A percentile compares a stretch with the other conserved stretches of the same genome.
These are phyloP conservation scores for Eleusine coracana DNA, from an alignment of 176 grass and related monocot species.

Conservation along the genomic window DNA sequence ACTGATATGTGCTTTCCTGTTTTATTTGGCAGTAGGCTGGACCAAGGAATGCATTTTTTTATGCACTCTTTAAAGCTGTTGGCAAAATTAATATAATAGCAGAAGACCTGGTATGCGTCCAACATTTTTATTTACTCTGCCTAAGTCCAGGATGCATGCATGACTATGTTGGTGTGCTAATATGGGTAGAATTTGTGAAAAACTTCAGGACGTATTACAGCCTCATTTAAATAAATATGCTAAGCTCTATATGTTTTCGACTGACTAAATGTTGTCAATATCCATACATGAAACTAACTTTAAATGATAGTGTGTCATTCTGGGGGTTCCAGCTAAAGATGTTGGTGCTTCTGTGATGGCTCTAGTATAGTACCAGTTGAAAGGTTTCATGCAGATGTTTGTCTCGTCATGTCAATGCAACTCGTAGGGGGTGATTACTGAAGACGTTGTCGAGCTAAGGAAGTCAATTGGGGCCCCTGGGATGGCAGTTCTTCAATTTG, in stretches of 20 bases:
- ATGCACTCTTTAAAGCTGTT: constrained; percentile 81
- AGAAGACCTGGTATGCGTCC: constrained; percentile 79
- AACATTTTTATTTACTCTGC: background rate
- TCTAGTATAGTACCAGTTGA: background rate
- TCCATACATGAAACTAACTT: background rate
- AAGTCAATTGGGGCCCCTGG: constrained; percentile 88
- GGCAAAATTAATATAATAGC: constrained; percentile 84
- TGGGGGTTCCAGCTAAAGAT: background rate
- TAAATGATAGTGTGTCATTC: background rate
- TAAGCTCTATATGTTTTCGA: background rate
- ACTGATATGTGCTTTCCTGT: constrained; percentile 40
- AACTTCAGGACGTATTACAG: background rate
- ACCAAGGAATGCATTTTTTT: constrained; percentile 92
- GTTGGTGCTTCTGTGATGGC: background rate
- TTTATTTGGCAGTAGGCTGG: constrained; percentile 92
- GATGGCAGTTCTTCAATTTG: constrained; percentile 98
- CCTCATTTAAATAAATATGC: background rate
- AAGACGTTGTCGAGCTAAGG: constrained; percentile 90
- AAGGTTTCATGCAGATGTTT: constrained; percentile 30
- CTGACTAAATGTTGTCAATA: background rate
- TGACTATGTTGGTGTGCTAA: background rate
- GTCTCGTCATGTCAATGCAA: constrained; percentile 22
- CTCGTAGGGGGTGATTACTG: constrained; percentile 87
- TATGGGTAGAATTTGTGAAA: background rate
- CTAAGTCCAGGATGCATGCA: background rate